Base-by-base conservation (phyloP, 192 early-diverging fungal species). In the Phycomyces nitens region DNA sequence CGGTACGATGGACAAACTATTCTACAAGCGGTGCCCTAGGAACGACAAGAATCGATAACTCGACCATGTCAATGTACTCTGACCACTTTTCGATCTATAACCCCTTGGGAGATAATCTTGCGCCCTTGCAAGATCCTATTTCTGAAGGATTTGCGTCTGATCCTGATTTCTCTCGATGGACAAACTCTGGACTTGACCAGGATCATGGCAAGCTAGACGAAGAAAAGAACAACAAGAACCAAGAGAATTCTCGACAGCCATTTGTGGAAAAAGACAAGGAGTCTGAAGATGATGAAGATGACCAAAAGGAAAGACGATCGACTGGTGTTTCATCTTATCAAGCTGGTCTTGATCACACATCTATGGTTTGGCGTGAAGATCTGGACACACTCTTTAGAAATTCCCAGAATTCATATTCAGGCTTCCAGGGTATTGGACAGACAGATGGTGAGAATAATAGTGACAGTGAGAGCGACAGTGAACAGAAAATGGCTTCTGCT, bases 121-220 rank as follows among this genome's bases (percentile, higher is more conserved):
- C 44, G 2, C 24, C 47, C 16, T 47, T 23, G 5, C 23, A 5
- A 29, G 24, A 6, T 15, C 14, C 34, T 0, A 52, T 47, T 52
- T 44, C 64, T 3, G 47, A 58, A 10, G 57, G 51, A 11, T 58
- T 69, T 39, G 21, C 51, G 0, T n/a, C 60, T 20, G 68, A 69
- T 27, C 68, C 68, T 1, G 68, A 69, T 41, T 47, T 69, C 34
- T 16, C 39, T 43, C 60, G 38, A 10, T 69, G 68, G 68, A 69
- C 60, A n/a, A 51, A 22, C 8, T 22, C 68, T 11, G 20, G 54
- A 3, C 23, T 27, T n/a, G 21, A 18, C 2, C 6, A 12, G 34
- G 14, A 34, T 20, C 55, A 39, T 29, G 26, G 20, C 27, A 39
- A 10, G 4, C 27, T 10, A 56, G 34, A 29, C 26, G 27, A 39